Conservation (phyloP, 306 rosid genomes). For the Elaeagnus macrophylla region DNA sequence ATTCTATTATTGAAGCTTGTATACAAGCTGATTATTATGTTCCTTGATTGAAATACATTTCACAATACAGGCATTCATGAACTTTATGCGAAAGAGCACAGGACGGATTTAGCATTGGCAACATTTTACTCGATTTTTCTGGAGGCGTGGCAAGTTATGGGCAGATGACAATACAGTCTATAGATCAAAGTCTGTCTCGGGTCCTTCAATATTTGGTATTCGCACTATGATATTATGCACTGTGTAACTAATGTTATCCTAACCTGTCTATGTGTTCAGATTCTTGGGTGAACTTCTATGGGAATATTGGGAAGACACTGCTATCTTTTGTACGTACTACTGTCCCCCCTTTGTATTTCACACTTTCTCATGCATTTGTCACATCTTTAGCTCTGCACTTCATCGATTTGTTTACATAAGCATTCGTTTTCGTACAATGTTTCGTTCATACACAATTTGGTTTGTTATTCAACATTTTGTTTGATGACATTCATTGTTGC, state of each 20-base stretch:
- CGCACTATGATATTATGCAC: conserved; percentile 7
- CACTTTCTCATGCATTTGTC: neutral
- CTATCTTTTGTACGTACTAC: conserved; percentile 62
- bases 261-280: conserved; percentile 28
- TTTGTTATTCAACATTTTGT: neutral
- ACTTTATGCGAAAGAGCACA: conserved; percentile 69
- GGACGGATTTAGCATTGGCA: conserved; percentile 82
- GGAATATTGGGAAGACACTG: conserved; percentile 71
- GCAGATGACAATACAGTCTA: conserved; percentile 81
- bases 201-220: conserved; percentile 1
- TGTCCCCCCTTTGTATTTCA: neutral
- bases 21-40: neutral
- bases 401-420: neutral
- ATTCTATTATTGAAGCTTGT: too few species aligned
- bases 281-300: conserved; percentile 86
- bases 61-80: conserved; percentile 58
- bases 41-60: neutral
- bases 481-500: conserved; percentile 24
- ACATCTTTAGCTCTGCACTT: neutral
- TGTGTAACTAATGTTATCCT: conserved; percentile 2
- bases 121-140: conserved; percentile 65
- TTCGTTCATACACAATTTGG: neutral
- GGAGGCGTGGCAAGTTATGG: conserved; percentile 69
- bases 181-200: conserved; percentile 62
- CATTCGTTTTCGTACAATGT: neutral